phyloP scores from a whole-genome alignment of 202 grass and related monocot species.

The Eragrostis tef region DNA sequence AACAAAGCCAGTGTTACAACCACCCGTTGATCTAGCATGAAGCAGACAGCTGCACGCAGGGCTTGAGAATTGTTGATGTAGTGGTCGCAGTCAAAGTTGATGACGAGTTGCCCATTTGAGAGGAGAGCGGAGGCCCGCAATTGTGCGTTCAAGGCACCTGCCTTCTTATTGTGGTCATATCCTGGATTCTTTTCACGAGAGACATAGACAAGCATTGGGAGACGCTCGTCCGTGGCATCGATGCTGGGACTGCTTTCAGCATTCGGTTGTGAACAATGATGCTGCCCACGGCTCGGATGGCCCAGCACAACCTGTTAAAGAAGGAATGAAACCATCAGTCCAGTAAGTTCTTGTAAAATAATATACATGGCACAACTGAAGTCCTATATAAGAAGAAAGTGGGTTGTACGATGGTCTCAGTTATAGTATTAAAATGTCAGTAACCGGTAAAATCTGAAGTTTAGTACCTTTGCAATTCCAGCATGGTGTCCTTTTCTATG shows the following conservation, averaged over 20 bases:
- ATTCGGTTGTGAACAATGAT: conserved; percentile 42
- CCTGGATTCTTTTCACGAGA: conserved; percentile 70
- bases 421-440: background rate
- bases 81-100: conserved; percentile 88
- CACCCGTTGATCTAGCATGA: conserved; percentile 72
- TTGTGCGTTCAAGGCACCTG: conserved; percentile 62
- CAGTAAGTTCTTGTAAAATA: background rate
- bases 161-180: conserved; percentile 88
- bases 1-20: conserved; percentile 63
- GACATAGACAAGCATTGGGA: conserved; percentile 79
- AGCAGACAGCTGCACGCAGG: conserved; percentile 66
- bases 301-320: conserved; percentile 68
- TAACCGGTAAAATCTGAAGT: background rate
- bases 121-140: conserved; percentile 48
- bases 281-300: conserved; percentile 55
- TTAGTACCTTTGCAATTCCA: conserved; percentile 69
- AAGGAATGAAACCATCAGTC: conserved; percentile 10
- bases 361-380: no score
- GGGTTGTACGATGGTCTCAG: background rate
- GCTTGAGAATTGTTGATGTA: conserved; percentile 78
- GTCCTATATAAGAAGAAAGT: background rate
- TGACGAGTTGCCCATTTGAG: conserved; percentile 68
- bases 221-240: conserved; percentile 36
- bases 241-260: conserved; percentile 37
- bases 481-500: conserved; percentile 74